Percentiles rank a stretch among this genome's conserved stretches.
phyloP scores from a whole-genome alignment of 2,329 filamentous ascomycete species.

The Fusarium xyrophilum region DNA sequence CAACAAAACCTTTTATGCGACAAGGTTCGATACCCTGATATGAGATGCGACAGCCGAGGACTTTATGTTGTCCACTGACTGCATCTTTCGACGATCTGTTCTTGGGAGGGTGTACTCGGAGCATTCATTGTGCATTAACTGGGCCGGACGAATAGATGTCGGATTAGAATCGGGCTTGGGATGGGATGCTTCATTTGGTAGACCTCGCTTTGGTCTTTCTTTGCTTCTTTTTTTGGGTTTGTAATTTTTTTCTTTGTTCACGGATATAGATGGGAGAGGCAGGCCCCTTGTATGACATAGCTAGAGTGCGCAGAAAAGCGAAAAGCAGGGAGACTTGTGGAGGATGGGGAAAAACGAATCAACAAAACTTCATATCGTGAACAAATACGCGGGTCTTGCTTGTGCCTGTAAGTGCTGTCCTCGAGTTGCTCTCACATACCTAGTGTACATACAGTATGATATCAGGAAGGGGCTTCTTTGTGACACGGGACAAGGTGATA shows the following conservation, averaged over 20 bases:
- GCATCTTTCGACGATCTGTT: slow-evolving; percentile 37
- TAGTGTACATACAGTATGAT: neutral
- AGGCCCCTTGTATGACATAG: slow-evolving; percentile 38
- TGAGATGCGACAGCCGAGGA: slow-evolving; percentile 22
- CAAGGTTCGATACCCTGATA: slow-evolving; percentile 39
- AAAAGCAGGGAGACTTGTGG: slow-evolving; percentile 25
- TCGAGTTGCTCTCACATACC: neutral
- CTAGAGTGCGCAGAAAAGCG: slow-evolving; percentile 34
- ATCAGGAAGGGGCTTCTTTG: neutral
- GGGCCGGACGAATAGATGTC: slow-evolving; percentile 43
- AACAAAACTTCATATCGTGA: slow-evolving; percentile 15
- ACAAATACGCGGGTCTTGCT: slow-evolving; percentile 3
- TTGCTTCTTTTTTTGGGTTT: slow-evolving; percentile 24
- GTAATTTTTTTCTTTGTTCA: slow-evolving; percentile 36
- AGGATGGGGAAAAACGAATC: slow-evolving; percentile 5
- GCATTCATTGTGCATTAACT: slow-evolving; percentile 41
- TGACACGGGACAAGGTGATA: neutral
- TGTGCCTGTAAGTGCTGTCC: neutral
- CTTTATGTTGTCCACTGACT: slow-evolving; percentile 13
- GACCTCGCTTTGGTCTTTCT: slow-evolving; percentile 30
- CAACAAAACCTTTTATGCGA: slow-evolving; percentile 32
- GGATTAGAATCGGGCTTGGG: slow-evolving; percentile 41
- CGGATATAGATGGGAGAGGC: slow-evolving; percentile 35
- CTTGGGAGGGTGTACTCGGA: slow-evolving; percentile 43
- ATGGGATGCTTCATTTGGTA: slow-evolving; percentile 37